These are phyloP conservation scores for Davidsoniella eucalypti DNA, from an alignment of 2,329 filamentous ascomycete species.

Conservation along the genomic window DNA sequence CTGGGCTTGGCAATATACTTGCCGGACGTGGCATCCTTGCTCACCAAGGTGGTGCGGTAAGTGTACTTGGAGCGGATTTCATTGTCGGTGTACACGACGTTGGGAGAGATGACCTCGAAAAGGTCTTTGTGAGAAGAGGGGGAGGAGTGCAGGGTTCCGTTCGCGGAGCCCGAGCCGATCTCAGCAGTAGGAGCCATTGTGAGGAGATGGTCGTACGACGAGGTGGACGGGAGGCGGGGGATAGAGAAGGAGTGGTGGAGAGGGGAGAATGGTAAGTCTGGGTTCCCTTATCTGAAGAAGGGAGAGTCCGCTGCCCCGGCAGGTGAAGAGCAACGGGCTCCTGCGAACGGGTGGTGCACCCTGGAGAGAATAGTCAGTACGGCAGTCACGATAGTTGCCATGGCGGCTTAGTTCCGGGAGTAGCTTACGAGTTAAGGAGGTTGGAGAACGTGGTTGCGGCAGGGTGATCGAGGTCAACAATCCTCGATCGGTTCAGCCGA, in stretches of 20 bases:
- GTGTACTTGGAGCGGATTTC: conserved; percentile 90
- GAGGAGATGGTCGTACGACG: conserved; percentile 12
- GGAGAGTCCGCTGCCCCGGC: conserved; percentile 62
- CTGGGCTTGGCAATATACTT: conserved; percentile 71
- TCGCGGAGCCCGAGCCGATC: conserved; percentile 36
- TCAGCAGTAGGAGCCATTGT: conserved; percentile 87
- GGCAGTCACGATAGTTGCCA: background rate
- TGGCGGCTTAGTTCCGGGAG: background rate
- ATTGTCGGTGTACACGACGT: conserved; percentile 75
- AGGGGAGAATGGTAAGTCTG: conserved; percentile 8
- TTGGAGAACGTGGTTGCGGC: conserved; percentile 73
- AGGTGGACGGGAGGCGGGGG: conserved; percentile 12
- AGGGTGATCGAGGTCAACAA: conserved; percentile 11
- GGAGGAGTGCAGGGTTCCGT: conserved; percentile 22
- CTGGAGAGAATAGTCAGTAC: conserved; percentile 28
- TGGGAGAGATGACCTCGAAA: conserved; percentile 82
- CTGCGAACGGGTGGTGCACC: conserved; percentile 89
- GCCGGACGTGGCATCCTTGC: conserved; percentile 47
- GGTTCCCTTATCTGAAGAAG: conserved; percentile 35
- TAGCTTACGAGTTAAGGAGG: conserved; percentile 80
- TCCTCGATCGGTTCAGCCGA: conserved; percentile 11
- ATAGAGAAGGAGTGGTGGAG: conserved; percentile 2
- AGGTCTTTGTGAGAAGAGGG: conserved; percentile 34
- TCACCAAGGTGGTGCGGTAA: conserved; percentile 83
- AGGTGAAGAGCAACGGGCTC: conserved; percentile 79